These are phyloP conservation scores for Fraxinus dipetala DNA, from an alignment of 305 asterid species.

Conservation along the genomic window DNA sequence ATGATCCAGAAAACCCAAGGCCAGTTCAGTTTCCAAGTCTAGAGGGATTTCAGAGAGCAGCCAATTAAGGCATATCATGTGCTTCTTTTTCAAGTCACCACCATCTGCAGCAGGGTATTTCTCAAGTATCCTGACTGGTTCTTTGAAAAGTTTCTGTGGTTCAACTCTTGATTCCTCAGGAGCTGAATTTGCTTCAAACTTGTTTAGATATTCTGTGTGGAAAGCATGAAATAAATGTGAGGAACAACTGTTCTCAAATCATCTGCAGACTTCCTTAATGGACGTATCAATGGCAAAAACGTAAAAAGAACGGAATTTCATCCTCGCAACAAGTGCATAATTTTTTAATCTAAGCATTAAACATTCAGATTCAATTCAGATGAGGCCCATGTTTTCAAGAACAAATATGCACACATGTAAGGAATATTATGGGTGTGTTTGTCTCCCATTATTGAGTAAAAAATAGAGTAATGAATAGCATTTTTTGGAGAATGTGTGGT, in stretches of 20 bases:
- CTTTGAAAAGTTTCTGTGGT: slow-evolving; percentile 67
- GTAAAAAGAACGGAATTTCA: neutral
- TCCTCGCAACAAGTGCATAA: slow-evolving; percentile 1
- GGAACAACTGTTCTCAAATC: slow-evolving; percentile 10
- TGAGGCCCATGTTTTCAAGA: neutral
- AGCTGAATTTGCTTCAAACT: slow-evolving; percentile 87
- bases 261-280: neutral
- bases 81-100: slow-evolving; percentile 80
- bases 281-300: neutral
- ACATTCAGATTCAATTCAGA: neutral
- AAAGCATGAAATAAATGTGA: neutral
- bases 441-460: too few species aligned
- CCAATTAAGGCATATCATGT: slow-evolving; percentile 97
- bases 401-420: neutral
- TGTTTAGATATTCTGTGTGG: slow-evolving; percentile 68
- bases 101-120: slow-evolving; percentile 92
- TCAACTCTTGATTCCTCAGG: slow-evolving; percentile 73
- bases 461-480: too few species aligned
- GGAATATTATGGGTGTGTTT: neutral
- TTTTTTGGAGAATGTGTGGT: too few species aligned
- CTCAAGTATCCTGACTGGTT: slow-evolving; percentile 81
- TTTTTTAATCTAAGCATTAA: neutral
- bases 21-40: slow-evolving; percentile 92
- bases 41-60: slow-evolving; percentile 82
- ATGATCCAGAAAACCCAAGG: slow-evolving; percentile 86